Percentiles rank a stretch among this genome's conserved stretches.
Evolutionary conservation across 2,329 filamentous ascomycete genomes (phyloP).

Genomic region (Pyricularia sp.): DNA sequence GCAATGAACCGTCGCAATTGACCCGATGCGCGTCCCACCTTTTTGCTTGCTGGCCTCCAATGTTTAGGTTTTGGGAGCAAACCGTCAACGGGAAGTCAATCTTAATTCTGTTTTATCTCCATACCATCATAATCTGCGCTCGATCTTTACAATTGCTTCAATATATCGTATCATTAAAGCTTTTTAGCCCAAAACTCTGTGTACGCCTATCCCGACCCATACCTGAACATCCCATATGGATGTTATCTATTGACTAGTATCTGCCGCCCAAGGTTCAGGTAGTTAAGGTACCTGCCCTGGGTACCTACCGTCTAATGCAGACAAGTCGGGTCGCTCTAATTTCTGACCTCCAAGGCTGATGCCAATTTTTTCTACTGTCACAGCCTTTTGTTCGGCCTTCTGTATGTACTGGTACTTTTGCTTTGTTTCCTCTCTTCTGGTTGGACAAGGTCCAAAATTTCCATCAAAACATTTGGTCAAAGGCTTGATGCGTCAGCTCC

Average conservation of each 20-base stretch:
- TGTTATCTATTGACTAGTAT: no score
- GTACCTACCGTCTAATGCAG: no score
- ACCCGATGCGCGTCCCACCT: no score
- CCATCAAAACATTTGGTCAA: not conserved
- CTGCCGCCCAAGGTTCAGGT: no score
- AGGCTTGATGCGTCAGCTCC: not conserved
- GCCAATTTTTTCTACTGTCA: not conserved
- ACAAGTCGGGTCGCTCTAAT: no score
- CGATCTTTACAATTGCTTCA: not conserved
- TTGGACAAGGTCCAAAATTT: not conserved
- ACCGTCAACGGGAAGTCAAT: not conserved
- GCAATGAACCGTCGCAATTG: no score
- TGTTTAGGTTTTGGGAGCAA: not conserved
- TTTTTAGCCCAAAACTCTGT: not conserved
- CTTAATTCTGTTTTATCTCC: not conserved
- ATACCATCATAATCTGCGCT: not conserved
- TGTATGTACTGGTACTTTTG: not conserved
- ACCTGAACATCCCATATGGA: no score
- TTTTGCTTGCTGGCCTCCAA: no score
- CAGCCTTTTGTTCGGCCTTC: not conserved
- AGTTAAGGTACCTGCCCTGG: no score
- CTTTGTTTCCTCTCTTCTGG: not conserved
- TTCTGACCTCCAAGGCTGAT: not conserved
- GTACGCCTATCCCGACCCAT: not conserved
- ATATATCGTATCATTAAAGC: not conserved